Evolutionary conservation across 306 rosid genomes (phyloP).

Genomic region (Pyrus communis): DNA sequence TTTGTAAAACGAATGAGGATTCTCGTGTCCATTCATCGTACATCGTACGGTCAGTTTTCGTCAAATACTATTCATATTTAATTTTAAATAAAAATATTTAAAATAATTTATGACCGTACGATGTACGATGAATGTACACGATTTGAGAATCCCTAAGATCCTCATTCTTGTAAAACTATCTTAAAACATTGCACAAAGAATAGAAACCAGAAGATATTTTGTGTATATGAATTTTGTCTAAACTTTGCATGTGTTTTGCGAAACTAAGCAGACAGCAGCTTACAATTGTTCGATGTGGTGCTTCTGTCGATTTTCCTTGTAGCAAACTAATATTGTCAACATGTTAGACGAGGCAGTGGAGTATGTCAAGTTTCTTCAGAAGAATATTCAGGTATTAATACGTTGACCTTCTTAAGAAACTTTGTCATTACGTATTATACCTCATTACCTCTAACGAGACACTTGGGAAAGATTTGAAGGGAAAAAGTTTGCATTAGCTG

Average conservation of each 20-base stretch:
- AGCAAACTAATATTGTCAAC: conserved; percentile 93
- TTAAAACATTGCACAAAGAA: neutral
- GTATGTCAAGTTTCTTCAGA: conserved; percentile 36
- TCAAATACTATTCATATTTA: too few species aligned
- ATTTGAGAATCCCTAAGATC: too few species aligned
- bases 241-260: neutral
- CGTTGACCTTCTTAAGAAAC: too few species aligned
- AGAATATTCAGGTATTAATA: conserved; percentile 61
- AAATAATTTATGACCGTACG: too few species aligned
- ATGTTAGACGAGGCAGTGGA: conserved; percentile 64
- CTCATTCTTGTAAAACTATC: neutral
- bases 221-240: neutral
- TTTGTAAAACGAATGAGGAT: neutral
- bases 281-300: neutral
- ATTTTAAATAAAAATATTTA: too few species aligned
- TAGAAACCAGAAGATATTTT: neutral
- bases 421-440: too few species aligned
- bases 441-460: neutral
- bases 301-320: conserved; percentile 21
- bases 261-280: neutral
- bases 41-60: too few species aligned
- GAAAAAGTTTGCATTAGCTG: neutral
- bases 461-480: neutral
- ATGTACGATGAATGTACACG: too few species aligned
- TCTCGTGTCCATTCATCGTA: too few species aligned